These are phyloP conservation scores for Cladorrhinum sp. DNA, from an alignment of 2,329 filamentous ascomycete species.

Conservation along the genomic window DNA sequence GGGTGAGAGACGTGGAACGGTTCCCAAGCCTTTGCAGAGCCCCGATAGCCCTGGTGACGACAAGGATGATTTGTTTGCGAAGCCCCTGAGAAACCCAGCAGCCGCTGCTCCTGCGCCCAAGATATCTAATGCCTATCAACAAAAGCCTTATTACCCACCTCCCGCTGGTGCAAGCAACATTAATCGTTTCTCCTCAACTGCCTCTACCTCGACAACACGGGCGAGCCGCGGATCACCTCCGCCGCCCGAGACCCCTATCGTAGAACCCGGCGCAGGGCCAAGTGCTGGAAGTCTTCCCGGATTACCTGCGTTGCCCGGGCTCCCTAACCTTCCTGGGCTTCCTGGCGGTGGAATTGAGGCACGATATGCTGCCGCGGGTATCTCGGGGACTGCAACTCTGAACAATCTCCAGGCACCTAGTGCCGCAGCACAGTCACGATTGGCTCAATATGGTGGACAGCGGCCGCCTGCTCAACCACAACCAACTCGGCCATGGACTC, in stretches of 20 bases:
- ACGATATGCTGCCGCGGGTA: conserved; percentile 85
- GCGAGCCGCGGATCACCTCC: conserved; percentile 91
- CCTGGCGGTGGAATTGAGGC: conserved; percentile 83
- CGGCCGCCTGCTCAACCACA: conserved; percentile 37
- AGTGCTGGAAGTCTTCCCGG: neutral
- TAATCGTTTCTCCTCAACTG: conserved; percentile 71
- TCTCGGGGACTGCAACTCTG: conserved; percentile 79
- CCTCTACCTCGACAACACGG: conserved; percentile 88
- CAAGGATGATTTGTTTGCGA: conserved; percentile 76
- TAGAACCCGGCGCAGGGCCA: conserved; percentile 58
- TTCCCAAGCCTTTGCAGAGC: conserved; percentile 77
- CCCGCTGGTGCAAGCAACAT: conserved; percentile 46
- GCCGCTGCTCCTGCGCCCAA: conserved; percentile 41
- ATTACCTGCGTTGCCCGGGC: neutral
- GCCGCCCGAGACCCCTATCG: conserved; percentile 86
- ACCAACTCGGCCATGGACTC: conserved; percentile 78
- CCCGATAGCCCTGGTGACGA: conserved; percentile 75
- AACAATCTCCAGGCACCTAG: conserved; percentile 69
- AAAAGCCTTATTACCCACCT: conserved; percentile 60
- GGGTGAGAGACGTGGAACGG: conserved; percentile 78
- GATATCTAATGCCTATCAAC: conserved; percentile 47
- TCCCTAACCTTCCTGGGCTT: conserved; percentile 33
- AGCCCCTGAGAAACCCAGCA: conserved; percentile 49
- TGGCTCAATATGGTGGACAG: conserved; percentile 70
- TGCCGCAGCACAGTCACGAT: conserved; percentile 75